phyloP scores from a whole-genome alignment of 805 yeast species.

The Saccharomycopsis vini region DNA sequence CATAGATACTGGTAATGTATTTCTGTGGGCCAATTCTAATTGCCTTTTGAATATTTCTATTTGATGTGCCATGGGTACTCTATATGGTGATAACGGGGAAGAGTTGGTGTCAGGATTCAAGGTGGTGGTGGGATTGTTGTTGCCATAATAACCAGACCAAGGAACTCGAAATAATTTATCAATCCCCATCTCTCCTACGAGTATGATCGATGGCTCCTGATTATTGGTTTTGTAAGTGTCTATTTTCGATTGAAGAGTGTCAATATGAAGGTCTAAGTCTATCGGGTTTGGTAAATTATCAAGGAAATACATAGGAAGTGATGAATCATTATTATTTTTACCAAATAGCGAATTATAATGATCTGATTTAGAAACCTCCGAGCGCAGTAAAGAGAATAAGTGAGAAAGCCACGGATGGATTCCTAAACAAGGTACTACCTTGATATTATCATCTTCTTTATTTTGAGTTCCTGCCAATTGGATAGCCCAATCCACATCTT shows the following conservation, averaged over 20 bases:
- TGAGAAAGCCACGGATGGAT: slow-evolving; percentile 92
- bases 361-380: too few relatives aligned
- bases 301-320: too few relatives aligned
- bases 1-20: slow-evolving; percentile 50
- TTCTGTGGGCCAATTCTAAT: slow-evolving; percentile 43
- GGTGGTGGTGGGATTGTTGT: slow-evolving; percentile 10
- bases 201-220: slow-evolving; percentile 19
- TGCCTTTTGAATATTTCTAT: slow-evolving; percentile 39
- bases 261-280: background rate
- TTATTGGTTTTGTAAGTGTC: background rate
- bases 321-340: too few relatives aligned
- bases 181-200: slow-evolving; percentile 87
- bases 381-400: background rate
- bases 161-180: slow-evolving; percentile 74
- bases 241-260: background rate
- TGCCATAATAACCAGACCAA: slow-evolving; percentile 43
- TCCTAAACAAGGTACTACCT: slow-evolving; percentile 46
- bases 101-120: background rate
- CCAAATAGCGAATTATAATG: too few relatives aligned
- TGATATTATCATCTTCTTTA: background rate
- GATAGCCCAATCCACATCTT: slow-evolving; percentile 27
- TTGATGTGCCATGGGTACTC: slow-evolving; percentile 65
- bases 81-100: slow-evolving; percentile 32
- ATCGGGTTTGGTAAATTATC: background rate
- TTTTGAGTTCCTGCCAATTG: slow-evolving; percentile 12